Percentiles rank a stretch among this genome's conserved stretches.
Evolutionary conservation across 108 stramenopile genomes (phyloP).

Genomic region (Licmophora abbreviata): DNA sequence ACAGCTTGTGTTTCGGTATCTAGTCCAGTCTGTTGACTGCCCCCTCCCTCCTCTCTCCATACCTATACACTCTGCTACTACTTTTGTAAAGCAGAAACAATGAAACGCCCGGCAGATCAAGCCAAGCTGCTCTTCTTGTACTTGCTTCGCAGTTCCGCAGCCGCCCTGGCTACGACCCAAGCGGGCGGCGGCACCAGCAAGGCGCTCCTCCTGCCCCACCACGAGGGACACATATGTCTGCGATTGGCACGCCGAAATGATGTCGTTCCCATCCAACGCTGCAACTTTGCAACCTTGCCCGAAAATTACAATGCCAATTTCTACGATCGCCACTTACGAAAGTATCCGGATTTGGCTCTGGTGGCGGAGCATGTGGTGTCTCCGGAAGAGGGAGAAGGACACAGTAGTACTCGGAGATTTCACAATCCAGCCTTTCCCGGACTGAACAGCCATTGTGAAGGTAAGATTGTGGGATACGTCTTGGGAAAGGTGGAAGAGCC

Average conservation of each 20-base stretch:
- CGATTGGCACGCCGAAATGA: slow-evolving; percentile 70
- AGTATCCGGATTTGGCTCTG: slow-evolving; percentile 77
- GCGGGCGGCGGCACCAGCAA: neutral
- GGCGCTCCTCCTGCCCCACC: neutral
- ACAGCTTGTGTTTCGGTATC: too few species aligned
- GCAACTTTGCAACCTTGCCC: slow-evolving; percentile 82
- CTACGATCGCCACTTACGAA: slow-evolving; percentile 65
- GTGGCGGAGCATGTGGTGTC: slow-evolving; percentile 72
- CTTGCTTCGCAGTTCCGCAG: slow-evolving; percentile 49
- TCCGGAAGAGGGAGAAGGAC: neutral
- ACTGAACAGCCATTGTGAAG: slow-evolving; percentile 11
- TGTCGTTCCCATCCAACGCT: slow-evolving; percentile 61
- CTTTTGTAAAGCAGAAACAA: too few species aligned
- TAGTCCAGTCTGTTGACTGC: too few species aligned
- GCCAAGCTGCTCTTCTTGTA: slow-evolving; percentile 53
- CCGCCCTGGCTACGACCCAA: slow-evolving; percentile 39
- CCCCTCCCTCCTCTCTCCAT: too few species aligned
- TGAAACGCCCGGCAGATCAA: slow-evolving; percentile 36
- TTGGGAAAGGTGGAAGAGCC: slow-evolving; percentile 77
- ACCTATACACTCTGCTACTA: too few species aligned
- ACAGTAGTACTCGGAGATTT: neutral
- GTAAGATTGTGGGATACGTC: slow-evolving; percentile 79
- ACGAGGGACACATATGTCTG: slow-evolving; percentile 36
- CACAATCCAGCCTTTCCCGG: slow-evolving; percentile 5
- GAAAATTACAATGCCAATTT: slow-evolving; percentile 87